Evolutionary conservation across 208 protist species (phyloP), one percentile per base, ranked within the genome.

Genomic region (Wallacemonas sp.): DNA sequence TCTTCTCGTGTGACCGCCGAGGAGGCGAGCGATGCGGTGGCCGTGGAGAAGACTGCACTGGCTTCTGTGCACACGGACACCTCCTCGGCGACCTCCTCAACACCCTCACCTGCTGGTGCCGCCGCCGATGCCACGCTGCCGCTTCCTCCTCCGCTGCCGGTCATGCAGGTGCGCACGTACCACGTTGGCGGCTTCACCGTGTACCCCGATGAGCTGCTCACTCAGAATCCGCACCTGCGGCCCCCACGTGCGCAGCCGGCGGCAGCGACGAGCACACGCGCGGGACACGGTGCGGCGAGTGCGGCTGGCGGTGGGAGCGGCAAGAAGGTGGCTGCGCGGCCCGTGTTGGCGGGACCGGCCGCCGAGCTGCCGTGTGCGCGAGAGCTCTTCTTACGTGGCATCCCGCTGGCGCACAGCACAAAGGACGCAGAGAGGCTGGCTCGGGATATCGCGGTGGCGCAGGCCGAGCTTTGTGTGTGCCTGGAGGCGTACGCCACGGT

Each of bases 361-460:
- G 50, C 50, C 30, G 50, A 57, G 50, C 50, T 57, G 50, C 50
- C 50, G 32, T 57, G 50, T 1, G 50, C 50, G 50, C 50, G 50
- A 13, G 50, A 57, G 50, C 30, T 57, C 30, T 57, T 57, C 24
- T 6, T 37, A 13, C 50, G 50, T 27, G 30, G 29, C 13, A n/a
- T 57, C 13, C 6, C 50, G 5, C 50, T 57, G 0, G 30, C 9
- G 50, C 26, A 19, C 30, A 38, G 30, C 50, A 32, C 32, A 12
- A 39, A 33, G 32, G 48, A 30, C 30, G 37, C 37, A 26, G 63
- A 68, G 50, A 32, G 2, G 10, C 29, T 57, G 0, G 30, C 30
- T 38, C 50, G 50, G n/a, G 50, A 57, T 19, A n/a, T 57, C 6
- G 50, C 29, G 15, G 4, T 34, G 17, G 50, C 50, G n/a, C 50